phyloP scores from a whole-genome alignment of 768 basidiomycete genomes.

The Phlebiopsis gigantea region DNA sequence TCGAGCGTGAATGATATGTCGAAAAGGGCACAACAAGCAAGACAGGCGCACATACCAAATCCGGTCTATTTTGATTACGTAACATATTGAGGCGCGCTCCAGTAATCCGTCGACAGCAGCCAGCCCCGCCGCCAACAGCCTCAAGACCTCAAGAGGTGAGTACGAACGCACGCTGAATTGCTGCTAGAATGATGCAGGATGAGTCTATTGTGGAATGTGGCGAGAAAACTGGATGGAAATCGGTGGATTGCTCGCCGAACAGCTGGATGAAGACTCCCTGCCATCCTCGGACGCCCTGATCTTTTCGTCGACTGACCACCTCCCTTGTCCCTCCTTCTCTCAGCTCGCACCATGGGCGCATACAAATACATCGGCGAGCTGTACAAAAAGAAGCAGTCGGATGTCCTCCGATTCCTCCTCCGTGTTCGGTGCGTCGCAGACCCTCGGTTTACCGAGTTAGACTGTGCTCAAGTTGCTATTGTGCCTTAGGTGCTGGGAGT shows the following conservation, averaged over 20 bases:
- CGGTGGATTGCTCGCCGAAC: constrained; percentile 25
- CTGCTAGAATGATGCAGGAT: constrained; percentile 5
- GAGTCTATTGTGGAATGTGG: background rate
- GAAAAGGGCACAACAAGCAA: background rate
- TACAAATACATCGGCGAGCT: constrained; percentile 97
- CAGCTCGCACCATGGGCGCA: constrained; percentile 72
- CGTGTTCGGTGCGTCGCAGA: constrained; percentile 73
- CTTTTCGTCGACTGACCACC: constrained; percentile 10
- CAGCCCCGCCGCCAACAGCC: constrained; percentile 20
- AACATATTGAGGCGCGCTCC: background rate
- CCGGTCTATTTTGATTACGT: constrained; percentile 4
- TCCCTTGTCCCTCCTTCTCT: constrained; percentile 20
- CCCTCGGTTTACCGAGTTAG: background rate
- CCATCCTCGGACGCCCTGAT: background rate
- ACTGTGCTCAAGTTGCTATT: background rate
- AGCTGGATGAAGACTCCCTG: constrained; percentile 19
- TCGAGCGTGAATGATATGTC: background rate
- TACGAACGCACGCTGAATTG: constrained; percentile 9
- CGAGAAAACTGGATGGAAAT: constrained; percentile 13
- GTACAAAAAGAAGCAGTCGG: constrained; percentile 98
- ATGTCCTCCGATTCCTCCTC: constrained; percentile 95
- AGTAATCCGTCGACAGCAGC: constrained; percentile 1
- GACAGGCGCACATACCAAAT: background rate
- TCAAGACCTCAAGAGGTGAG: constrained; percentile 30
- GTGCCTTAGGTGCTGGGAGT: constrained; percentile 87